Percentiles rank a stretch among this genome's conserved stretches.
phyloP scores from a whole-genome alignment of 768 basidiomycete species.

The Podaxis pistillaris region DNA sequence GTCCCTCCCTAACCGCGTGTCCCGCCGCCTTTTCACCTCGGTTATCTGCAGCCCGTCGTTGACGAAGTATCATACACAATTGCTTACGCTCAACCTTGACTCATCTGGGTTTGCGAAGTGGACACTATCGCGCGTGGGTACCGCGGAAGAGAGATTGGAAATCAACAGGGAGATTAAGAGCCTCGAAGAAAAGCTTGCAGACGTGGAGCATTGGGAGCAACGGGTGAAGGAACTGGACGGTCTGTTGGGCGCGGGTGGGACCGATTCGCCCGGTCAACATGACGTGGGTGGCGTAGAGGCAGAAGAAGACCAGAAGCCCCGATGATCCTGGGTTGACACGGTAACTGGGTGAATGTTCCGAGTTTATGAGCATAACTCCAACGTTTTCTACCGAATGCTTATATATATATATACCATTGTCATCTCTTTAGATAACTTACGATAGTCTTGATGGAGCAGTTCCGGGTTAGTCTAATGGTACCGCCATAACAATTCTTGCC shows the following conservation, averaged over 20 bases:
- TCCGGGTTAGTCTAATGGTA: too few relatives aligned
- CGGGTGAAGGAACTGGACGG: conserved; percentile 63
- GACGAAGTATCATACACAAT: conserved; percentile 85
- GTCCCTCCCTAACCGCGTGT: background rate
- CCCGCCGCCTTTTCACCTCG: background rate
- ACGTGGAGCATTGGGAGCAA: conserved; percentile 73
- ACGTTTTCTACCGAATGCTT: too few relatives aligned
- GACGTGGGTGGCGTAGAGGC: background rate
- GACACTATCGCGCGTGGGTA: conserved; percentile 70
- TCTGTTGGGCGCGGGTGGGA: conserved; percentile 47
- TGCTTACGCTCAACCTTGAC: conserved; percentile 78
- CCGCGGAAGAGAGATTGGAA: conserved; percentile 71
- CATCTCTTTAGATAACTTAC: too few relatives aligned
- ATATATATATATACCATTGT: too few relatives aligned
- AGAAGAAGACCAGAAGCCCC: conserved; percentile 1
- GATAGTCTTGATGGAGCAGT: too few relatives aligned
- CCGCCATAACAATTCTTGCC: too few relatives aligned
- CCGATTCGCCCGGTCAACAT: background rate
- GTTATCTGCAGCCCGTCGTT: conserved; percentile 63
- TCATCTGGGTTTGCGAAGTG: conserved; percentile 55
- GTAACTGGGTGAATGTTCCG: too few relatives aligned
- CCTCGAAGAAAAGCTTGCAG: conserved; percentile 63
- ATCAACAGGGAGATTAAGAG: conserved; percentile 71
- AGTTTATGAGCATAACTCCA: too few relatives aligned
- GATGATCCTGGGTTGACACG: background rate